phyloP scores from a whole-genome alignment of 768 basidiomycete genomes.

The Tubosaeta sp. region DNA sequence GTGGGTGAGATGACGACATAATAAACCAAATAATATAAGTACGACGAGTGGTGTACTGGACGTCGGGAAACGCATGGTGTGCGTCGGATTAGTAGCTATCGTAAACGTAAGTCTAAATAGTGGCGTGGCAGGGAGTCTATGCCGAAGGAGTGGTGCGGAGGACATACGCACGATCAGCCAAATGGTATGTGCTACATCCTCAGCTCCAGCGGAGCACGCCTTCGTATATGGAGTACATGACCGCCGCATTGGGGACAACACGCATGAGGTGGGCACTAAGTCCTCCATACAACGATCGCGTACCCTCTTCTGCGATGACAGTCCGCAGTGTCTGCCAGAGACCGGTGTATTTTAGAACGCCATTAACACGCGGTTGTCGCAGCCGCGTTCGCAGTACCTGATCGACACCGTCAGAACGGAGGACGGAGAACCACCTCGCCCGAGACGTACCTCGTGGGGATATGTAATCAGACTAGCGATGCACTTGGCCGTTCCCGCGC shows the following conservation, averaged over 20 bases:
- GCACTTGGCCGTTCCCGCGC: conserved; percentile 90
- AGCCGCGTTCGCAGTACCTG: conserved; percentile 91
- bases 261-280: conserved; percentile 94
- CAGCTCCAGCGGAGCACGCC: conserved; percentile 61
- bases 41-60: conserved; percentile 3
- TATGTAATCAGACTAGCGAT: conserved; percentile 95
- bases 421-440: background rate
- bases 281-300: conserved; percentile 81
- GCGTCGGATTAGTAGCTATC: conserved; percentile 10
- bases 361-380: conserved; percentile 79
- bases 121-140: background rate
- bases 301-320: conserved; percentile 88
- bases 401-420: background rate
- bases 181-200: background rate
- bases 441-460: conserved; percentile 81
- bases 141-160: background rate
- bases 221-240: conserved; percentile 97
- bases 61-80: background rate
- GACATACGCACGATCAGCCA: background rate
- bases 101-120: conserved; percentile 15
- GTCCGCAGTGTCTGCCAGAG: conserved; percentile 79
- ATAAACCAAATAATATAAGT: conserved; percentile 9
- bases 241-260: conserved; percentile 94
- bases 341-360: conserved; percentile 79
- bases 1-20: conserved; percentile 9